Conservation (phyloP, 371 early-diverging fungal species). For the Mortierella sp. region DNA sequence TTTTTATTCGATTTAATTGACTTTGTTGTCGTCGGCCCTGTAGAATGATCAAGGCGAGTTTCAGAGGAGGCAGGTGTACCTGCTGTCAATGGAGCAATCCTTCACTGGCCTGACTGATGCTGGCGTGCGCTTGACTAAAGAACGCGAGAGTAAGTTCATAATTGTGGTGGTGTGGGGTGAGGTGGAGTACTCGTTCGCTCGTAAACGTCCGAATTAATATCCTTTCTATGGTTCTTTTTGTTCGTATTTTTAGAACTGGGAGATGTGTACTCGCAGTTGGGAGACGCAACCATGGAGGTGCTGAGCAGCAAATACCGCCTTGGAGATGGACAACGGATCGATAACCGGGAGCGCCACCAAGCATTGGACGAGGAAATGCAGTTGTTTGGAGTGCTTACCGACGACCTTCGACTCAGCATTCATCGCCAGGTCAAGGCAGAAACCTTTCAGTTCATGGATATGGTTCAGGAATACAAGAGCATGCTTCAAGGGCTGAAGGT, state of each 20-base stretch:
- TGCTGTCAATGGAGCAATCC: conserved; percentile 67
- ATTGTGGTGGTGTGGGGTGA: background rate
- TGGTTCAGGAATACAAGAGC: conserved; percentile 70
- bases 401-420: conserved; percentile 67
- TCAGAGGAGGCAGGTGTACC: conserved; percentile 70
- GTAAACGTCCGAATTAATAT: background rate
- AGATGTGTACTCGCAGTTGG: conserved; percentile 65
- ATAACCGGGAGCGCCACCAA: conserved; percentile 64
- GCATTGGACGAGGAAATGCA: conserved; percentile 71
- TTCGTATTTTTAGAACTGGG: conserved; percentile 56
- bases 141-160: conserved; percentile 61
- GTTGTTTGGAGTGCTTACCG: conserved; percentile 70
- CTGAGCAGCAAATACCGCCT: conserved; percentile 72
- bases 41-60: conserved; percentile 73
- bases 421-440: conserved; percentile 70
- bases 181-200: background rate
- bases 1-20: background rate
- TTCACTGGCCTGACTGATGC: conserved; percentile 66
- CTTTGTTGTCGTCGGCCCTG: background rate
- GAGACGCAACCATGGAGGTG: conserved; percentile 71
- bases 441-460: conserved; percentile 69
- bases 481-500: conserved; percentile 69
- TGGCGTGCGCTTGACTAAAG: conserved; percentile 61
- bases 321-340: conserved; percentile 64
- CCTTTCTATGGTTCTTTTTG: background rate